Conservation (phyloP, 2,329 filamentous ascomycete species). For the Monosporascus sp. region DNA sequence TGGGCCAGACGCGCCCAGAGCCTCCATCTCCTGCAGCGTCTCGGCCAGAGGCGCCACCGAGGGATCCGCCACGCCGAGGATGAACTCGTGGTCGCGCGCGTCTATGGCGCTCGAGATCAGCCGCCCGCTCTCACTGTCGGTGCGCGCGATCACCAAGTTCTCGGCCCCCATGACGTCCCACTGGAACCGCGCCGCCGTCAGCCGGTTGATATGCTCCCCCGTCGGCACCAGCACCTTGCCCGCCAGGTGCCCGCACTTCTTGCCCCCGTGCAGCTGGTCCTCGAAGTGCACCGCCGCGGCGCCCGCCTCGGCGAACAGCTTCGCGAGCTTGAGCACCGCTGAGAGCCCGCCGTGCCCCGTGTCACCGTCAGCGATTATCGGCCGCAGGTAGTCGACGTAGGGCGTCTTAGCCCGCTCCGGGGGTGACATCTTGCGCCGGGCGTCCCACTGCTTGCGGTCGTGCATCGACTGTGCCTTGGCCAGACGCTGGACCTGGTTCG, state of each 20-base stretch:
- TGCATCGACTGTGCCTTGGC: slow-evolving; percentile 97
- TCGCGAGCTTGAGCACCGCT: slow-evolving; percentile 91
- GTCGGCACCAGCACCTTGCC: slow-evolving; percentile 93
- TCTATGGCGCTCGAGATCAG: slow-evolving; percentile 88
- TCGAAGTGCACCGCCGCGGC: slow-evolving; percentile 96
- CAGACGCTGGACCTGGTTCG: slow-evolving; percentile 92
- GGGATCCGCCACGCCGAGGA: slow-evolving; percentile 74
- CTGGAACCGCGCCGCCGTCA: slow-evolving; percentile 88
- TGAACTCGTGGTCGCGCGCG: slow-evolving; percentile 93
- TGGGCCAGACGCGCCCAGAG: slow-evolving; percentile 65
- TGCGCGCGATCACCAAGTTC: slow-evolving; percentile 90
- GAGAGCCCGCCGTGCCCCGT: slow-evolving; percentile 92
- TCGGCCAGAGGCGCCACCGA: slow-evolving; percentile 79
- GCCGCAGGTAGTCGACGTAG: slow-evolving; percentile 87
- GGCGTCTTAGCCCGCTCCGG: slow-evolving; percentile 70
- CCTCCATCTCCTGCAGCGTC: slow-evolving; percentile 84
- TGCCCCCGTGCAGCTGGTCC: slow-evolving; percentile 94
- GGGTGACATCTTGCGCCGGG: slow-evolving; percentile 68
- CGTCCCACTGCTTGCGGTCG: slow-evolving; percentile 91
- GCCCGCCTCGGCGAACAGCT: slow-evolving; percentile 95
- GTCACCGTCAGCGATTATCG: slow-evolving; percentile 94
- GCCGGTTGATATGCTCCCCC: slow-evolving; percentile 92
- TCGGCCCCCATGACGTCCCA: slow-evolving; percentile 98
- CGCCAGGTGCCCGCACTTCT: slow-evolving; percentile 95
- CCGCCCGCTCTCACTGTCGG: slow-evolving; percentile 90